These are phyloP conservation scores for Dichotomocladium elegans DNA, from an alignment of 371 early-diverging fungal genomes.

Conservation along the genomic window DNA sequence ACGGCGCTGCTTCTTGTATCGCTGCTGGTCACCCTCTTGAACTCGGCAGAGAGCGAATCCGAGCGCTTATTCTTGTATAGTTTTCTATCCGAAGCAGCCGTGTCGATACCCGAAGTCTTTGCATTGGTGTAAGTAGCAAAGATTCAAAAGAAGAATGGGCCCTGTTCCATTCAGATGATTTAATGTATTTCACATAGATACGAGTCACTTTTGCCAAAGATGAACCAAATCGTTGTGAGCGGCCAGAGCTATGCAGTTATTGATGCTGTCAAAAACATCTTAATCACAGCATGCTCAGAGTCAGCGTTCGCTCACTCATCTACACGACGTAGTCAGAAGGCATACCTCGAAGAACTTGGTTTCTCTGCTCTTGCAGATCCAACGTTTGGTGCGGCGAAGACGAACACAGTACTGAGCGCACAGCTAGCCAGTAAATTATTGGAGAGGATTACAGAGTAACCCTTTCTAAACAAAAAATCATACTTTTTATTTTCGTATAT, in stretches of 20 bases:
- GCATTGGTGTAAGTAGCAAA: constrained; percentile 63
- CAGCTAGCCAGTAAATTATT: constrained; percentile 55
- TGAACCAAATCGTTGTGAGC: constrained; percentile 71
- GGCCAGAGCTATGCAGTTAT: constrained; percentile 68
- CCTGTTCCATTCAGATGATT: too few relatives aligned
- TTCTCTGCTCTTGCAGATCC: constrained; percentile 39
- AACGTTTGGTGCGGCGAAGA: constrained; percentile 40
- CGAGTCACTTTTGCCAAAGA: constrained; percentile 69
- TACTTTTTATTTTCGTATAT: too few relatives aligned
- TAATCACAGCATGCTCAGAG: constrained; percentile 69
- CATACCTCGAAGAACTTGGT: constrained; percentile 58
- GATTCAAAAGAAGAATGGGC: not conserved
- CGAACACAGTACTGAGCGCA: constrained; percentile 45
- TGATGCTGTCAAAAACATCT: constrained; percentile 72
- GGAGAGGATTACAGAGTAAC: constrained; percentile 50
- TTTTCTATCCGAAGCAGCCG: constrained; percentile 77
- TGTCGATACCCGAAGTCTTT: constrained; percentile 71
- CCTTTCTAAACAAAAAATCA: too few relatives aligned
- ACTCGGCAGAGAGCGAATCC: constrained; percentile 79
- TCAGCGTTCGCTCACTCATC: constrained; percentile 40
- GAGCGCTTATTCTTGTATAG: constrained; percentile 82
- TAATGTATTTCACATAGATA: constrained; percentile 40
- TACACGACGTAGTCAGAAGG: constrained; percentile 44
- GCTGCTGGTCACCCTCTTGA: constrained; percentile 75
- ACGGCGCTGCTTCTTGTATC: constrained; percentile 73